Evolutionary conservation across 2,329 filamentous ascomycete species (phyloP), one percentile per base, ranked within the genome.

Genomic region (Diaporthe velutina): DNA sequence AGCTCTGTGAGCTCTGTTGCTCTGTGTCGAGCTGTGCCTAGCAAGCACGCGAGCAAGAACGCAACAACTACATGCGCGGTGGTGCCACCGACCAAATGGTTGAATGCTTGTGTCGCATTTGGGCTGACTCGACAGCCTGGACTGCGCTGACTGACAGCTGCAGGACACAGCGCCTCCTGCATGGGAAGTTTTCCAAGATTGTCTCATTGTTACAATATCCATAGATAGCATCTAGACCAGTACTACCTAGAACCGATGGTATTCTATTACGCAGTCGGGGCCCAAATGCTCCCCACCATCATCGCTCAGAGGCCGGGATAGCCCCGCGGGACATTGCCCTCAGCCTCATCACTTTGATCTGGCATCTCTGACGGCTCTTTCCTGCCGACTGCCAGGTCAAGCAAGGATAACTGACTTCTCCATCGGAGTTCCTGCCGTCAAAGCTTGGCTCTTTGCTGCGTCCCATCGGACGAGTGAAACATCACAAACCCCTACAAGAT

Each of bases 381-480:
- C 19, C 28, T 66, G 60, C 40, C 60, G 28, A 12, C 17, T 66
- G 60, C 40, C 17, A 67, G 58, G 25, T n/a, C 60, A 28, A 42
- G 30, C 61, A 52, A 40, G 64, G 30, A 40, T 68, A 30, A 15
- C 33, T 7, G 22, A 52, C 33, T 68, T 68, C 64, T 68, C 64
- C 64, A 68, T 68, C 64, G 48, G 64, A 68, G 45, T 54, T 68
- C 48, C 64, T 68, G 45, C 42, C 30, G 15, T 25, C 25, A 13
- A 52, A 50, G 42, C 42, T 52, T 17, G 61, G 28, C 35, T 50
- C 28, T 50, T 9, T 33, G 12, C 45, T 33, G 42, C 12, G 61
- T 35, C n/a, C 15, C 42, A 66, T 66, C 42, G 61, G 61, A 66
- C 61, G 61, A 66, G 61, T 66, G 61, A 66, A 66, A 66, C 61